Evolutionary conservation across 2,329 filamentous ascomycete species (phyloP), one percentile per base, ranked within the genome.

Genomic region (Claviceps fusiformis): DNA sequence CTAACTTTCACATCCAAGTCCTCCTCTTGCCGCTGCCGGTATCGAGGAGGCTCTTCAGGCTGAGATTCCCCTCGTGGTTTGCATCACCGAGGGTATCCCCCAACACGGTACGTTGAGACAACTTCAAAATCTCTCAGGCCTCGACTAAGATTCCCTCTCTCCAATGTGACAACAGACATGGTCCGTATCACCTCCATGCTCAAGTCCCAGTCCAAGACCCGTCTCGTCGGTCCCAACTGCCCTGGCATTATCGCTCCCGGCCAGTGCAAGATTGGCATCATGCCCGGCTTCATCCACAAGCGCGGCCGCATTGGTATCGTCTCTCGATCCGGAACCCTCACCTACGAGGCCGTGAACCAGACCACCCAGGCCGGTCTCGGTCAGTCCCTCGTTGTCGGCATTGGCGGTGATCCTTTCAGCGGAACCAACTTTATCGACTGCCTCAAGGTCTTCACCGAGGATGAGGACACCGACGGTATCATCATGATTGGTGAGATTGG

Each of bases 401-500:
- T 98, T 66, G 93, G 93, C 61, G 93, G 93, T 76, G 93, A 98
- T 76, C 93, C 93, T 65, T 98, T 98, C 81, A 92, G 87, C 67
- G 93, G 93, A 65, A 97, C 93, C 75, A 97, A 95, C 83, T 98
- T 97, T 80, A 97, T 98, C 75, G 93, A 98, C 82, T 96, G 92
- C 81, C 81, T 98, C 65, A 87, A 89, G 70, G 89, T 97, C 70
- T 98, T 98, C 83, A 83, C 95, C 65, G 80, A 95, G 73, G 93
- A 98, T 72, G 81, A 86, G 71, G 89, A 95, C 77, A 98, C 93
- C 44, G 93, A 98, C 70, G 93, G 93, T 70, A 96, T 98, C 76
- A 96, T 98, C 78, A 96, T 98, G 93, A 97, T 98, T 71, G 93
- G 93, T 70, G 93, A 97, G 79, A 97, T 98, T 70, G 93, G 93